Evolutionary conservation across 2,329 filamentous ascomycete species (phyloP).

Genomic region (Oidium heveae): DNA sequence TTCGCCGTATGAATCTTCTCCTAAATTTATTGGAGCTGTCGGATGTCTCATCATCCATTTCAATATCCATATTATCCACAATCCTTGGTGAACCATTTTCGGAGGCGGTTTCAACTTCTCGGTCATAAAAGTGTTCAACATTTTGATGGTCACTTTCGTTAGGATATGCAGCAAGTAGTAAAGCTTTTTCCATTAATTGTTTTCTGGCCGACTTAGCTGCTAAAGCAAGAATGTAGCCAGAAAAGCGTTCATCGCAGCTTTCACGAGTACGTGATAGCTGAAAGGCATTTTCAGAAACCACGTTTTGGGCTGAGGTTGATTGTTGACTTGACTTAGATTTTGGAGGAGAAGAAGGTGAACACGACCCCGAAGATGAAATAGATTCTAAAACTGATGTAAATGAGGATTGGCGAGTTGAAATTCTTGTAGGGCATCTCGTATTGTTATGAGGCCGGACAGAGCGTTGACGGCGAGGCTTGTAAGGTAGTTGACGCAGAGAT

Average conservation of each 20-base stretch:
- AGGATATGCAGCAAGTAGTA: conserved; percentile 40
- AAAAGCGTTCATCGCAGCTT: conserved; percentile 52
- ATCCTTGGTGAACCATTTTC: conserved; percentile 10
- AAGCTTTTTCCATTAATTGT: conserved; percentile 50
- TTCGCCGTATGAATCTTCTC: conserved; percentile 3
- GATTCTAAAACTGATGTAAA: conserved; percentile 18
- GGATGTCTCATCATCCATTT: conserved; percentile 4
- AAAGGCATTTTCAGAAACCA: conserved; percentile 12
- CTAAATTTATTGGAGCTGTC: conserved; percentile 4
- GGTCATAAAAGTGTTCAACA: conserved; percentile 15
- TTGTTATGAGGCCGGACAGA: conserved; percentile 19
- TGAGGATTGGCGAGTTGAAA: conserved; percentile 14
- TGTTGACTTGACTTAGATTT: conserved; percentile 12
- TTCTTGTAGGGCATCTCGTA: conserved; percentile 16
- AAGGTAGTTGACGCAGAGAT: conserved; percentile 3
- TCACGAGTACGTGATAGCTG: conserved; percentile 28
- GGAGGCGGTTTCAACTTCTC: conserved; percentile 12
- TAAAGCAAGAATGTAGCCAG: conserved; percentile 52
- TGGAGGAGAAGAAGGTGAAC: conserved; percentile 12
- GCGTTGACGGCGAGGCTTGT: conserved; percentile 16
- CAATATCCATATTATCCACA: conserved; percentile 11
- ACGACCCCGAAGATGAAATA: conserved; percentile 12
- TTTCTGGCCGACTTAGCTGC: conserved; percentile 59
- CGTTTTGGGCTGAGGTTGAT: conserved; percentile 8
- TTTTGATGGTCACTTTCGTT: conserved; percentile 25